These are phyloP conservation scores for Cladosporium sp. DNA, from an alignment of 2,329 filamentous ascomycete genomes.

Conservation along the genomic window DNA sequence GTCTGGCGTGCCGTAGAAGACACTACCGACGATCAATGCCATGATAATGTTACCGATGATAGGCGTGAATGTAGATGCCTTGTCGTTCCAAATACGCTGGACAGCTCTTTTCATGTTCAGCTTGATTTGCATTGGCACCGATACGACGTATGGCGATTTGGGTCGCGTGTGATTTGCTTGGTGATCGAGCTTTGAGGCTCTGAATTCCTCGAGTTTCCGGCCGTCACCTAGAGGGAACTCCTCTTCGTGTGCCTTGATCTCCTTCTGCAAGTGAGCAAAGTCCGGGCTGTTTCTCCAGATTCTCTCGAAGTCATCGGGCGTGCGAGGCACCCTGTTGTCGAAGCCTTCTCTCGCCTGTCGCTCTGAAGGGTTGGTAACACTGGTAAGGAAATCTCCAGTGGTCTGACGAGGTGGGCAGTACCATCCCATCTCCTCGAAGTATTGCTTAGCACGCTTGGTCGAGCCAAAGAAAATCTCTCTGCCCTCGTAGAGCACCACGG, in stretches of 20 bases:
- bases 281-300: conserved; percentile 48
- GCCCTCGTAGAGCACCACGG: conserved; percentile 69
- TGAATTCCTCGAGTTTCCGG: conserved; percentile 40
- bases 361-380: conserved; percentile 62
- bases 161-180: conserved; percentile 53
- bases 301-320: conserved; percentile 63
- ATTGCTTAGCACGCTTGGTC: conserved; percentile 54
- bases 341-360: conserved; percentile 54
- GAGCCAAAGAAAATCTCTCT: conserved; percentile 73
- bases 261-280: conserved; percentile 38
- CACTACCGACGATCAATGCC: conserved; percentile 58
- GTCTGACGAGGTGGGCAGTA: conserved; percentile 63
- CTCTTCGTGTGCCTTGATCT: conserved; percentile 50
- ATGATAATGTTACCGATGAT: conserved; percentile 50
- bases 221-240: conserved; percentile 43
- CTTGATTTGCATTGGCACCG: conserved; percentile 50
- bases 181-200: conserved; percentile 46
- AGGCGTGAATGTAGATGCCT: conserved; percentile 44
- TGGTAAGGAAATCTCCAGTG: conserved; percentile 66
- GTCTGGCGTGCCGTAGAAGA: conserved; percentile 53
- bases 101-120: conserved; percentile 49
- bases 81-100: conserved; percentile 51
- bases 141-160: conserved; percentile 57
- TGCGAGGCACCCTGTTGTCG: conserved; percentile 60
- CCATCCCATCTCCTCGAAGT: conserved; percentile 67